Base-by-base conservation (phyloP, 2,329 filamentous ascomycete species). In the Penicillium vulpinum region DNA sequence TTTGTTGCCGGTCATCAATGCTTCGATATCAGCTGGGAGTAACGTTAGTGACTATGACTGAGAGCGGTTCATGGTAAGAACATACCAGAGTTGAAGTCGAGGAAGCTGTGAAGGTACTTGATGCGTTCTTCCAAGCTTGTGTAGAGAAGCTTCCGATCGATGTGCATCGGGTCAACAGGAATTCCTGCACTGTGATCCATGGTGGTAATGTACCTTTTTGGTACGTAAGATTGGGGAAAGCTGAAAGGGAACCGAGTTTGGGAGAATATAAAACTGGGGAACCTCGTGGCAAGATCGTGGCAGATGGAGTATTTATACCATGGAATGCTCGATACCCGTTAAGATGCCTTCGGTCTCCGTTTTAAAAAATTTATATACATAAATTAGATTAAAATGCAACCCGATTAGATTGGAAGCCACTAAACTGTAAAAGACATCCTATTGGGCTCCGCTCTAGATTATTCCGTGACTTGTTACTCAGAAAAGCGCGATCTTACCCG, bases 71-170 rank as follows among this genome's bases (percentile, higher is more conserved):
- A 54, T 54, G 38, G 52, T 39, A 24, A 41, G 13, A 16, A 73
- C 85, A 49, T 78, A 90, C 88, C 80, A 58, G 84, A 83, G 65
- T 83, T 86, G 68, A 91, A 92, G 68, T 92, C 89, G 26, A 92
- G 83, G 58, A 92, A 91, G 29, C 85, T 85, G 65, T 91, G 88
- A 2, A 92, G 80, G 61, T 91, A 92, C 50, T 84, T 83, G 57
- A 92, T 84, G 49, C 89, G 81, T 0, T 84, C 81, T 60, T 90
- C 87, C 16, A 91, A 80, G 63, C 83, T 85, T 24, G 85, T 89
- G 73, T 91, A 91, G 6, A 92, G 79, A 40, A 88, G 84, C 72
- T 87, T 85, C 43, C 88, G 85, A 71, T 88, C 84, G 63, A 91
- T 81, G 67, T 90, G 88, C 70, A 86, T 71, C 2, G 64, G 64